Evolutionary conservation across 805 yeast genomes (phyloP), one percentile per base, ranked within the genome.

Genomic region (Candida montana): DNA sequence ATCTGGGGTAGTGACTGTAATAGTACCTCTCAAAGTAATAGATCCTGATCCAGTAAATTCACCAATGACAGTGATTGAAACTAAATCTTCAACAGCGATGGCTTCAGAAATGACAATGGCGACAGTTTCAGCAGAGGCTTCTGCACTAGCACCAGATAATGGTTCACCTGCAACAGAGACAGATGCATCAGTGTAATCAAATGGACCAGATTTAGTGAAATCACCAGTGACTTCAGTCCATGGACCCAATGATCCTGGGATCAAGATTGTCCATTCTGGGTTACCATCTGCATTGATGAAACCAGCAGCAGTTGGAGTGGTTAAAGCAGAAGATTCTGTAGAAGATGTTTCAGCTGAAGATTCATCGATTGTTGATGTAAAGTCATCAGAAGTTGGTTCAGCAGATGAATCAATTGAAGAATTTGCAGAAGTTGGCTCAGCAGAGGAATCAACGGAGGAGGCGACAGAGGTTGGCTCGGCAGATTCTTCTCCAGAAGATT

Each of bases 171-270:
- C 52, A 32, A 36, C 41, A 21, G 42, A 40, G 15, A 33, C 38
- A 24, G 24, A 27, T 24, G 42, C 40, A n/a, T 33, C 34, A 7
- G 37, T 35, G 29, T 36, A 29, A 6, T 15, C 33, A 15, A 36
- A 29, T 10, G 27, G 20, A 29, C 39, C 39, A 9, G 9, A 19
- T 21, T 36, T 36, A 32, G 34, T 8, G 15, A 32, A 28, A 19
- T 31, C 33, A 1, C 36, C 23, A 20, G 44, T 16, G 24, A 41
- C 31, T 15, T 36, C 40, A 21, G 37, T 41, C 44, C 44, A 41
- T 32, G 44, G 44, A n/a, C 44, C 44, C 3, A 41, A 18, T 10
- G 35, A 8, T 12, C 40, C 44, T 31, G 44, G 40, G n/a, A 41
- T 26, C 11, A 17, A 8, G 19, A 41, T 13, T 10, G 40, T 32